phyloP scores from a whole-genome alignment of 2,329 filamentous ascomycete genomes.

The Nannizziopsis arthrosporioides region DNA sequence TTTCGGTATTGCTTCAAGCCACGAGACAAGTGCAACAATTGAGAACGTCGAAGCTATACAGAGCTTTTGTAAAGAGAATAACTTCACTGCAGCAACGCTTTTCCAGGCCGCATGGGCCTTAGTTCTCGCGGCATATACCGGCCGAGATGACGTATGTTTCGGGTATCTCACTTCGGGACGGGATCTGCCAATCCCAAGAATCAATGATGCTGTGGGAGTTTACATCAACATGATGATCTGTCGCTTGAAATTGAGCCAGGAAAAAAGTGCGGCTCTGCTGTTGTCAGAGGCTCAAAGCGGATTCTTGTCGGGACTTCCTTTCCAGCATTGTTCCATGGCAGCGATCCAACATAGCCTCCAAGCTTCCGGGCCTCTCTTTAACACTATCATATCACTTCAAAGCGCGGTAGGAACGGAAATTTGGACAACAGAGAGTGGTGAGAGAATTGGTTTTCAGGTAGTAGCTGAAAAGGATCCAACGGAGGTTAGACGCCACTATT shows the following conservation, averaged over 20 bases:
- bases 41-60: background rate
- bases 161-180: slow-evolving; percentile 21
- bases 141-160: slow-evolving; percentile 20
- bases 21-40: background rate
- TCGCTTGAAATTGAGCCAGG: slow-evolving; percentile 32
- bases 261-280: slow-evolving; percentile 25
- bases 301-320: background rate
- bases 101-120: slow-evolving; percentile 20
- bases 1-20: background rate
- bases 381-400: slow-evolving; percentile 23
- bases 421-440: background rate
- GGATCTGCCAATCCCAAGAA: slow-evolving; percentile 22
- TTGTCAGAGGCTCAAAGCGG: background rate
- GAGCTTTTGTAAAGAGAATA: background rate
- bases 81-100: slow-evolving; percentile 5
- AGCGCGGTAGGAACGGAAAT: background rate
- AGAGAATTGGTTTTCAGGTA: background rate
- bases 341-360: slow-evolving; percentile 27
- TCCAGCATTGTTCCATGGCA: background rate
- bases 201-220: slow-evolving; percentile 31
- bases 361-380: slow-evolving; percentile 41
- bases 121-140: slow-evolving; percentile 14
- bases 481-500: background rate
- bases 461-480: background rate
- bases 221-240: slow-evolving; percentile 32